Conservation (phyloP, 1,284 basidiomycete genomes). For the Ustilago crameri region DNA sequence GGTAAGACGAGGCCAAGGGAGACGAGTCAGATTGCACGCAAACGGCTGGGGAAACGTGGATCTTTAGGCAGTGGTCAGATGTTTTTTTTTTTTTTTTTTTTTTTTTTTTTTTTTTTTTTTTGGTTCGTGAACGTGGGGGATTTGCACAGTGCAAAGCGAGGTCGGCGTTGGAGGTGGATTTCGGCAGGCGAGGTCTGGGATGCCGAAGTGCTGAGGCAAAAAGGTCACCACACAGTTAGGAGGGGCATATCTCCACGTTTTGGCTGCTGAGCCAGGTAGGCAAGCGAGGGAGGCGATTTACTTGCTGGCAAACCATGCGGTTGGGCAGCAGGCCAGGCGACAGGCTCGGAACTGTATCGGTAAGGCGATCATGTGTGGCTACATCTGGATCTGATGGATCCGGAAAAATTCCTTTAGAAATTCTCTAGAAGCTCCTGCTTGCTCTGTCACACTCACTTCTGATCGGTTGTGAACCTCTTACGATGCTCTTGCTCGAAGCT, state of each 20-base stretch:
- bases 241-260: neutral
- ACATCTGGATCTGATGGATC: neutral
- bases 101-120: no score
- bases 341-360: neutral
- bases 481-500: no score
- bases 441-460: neutral
- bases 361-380: neutral
- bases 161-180: no score
- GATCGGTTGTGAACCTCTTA: no score
- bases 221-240: neutral
- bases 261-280: neutral
- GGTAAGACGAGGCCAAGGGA: conserved; percentile 22
- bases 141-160: no score
- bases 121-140: no score
- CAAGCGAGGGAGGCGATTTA: no score
- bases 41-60: no score
- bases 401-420: neutral
- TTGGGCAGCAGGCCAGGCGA: neutral
- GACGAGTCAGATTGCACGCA: no score
- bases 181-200: no score
- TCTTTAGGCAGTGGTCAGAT: no score
- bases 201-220: neutral
- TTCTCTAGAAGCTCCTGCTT: neutral
- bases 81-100: no score
- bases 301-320: neutral